A percentile compares a stretch with the other conserved stretches of the same genome.
Evolutionary conservation across 1,284 basidiomycete genomes (phyloP).

Genomic region (Boletus sp.): DNA sequence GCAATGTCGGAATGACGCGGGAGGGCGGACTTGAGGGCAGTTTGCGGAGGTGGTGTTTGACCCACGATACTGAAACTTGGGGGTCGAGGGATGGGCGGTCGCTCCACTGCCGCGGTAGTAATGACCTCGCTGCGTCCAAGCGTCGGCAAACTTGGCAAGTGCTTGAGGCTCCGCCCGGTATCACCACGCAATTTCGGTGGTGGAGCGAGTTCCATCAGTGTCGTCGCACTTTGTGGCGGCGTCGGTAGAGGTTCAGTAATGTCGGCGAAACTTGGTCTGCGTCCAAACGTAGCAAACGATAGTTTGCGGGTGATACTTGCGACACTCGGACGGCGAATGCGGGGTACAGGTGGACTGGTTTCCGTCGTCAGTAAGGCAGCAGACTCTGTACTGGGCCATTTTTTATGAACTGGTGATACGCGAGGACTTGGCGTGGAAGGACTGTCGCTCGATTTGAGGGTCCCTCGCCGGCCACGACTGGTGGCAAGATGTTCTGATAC

Average conservation of each 20-base stretch:
- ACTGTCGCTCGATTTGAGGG: slow-evolving; percentile 7
- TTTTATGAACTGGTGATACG: slow-evolving; percentile 16
- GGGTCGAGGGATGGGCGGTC: slow-evolving; percentile 13
- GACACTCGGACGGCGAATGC: slow-evolving; percentile 26
- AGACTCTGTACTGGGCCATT: slow-evolving; percentile 25
- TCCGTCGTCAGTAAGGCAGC: slow-evolving; percentile 10
- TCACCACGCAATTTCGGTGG: slow-evolving; percentile 15
- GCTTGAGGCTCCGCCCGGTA: slow-evolving; percentile 16
- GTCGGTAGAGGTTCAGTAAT: slow-evolving; percentile 19
- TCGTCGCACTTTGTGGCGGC: slow-evolving; percentile 15
- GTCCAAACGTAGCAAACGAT: slow-evolving; percentile 28
- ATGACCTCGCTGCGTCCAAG: slow-evolving; percentile 10
- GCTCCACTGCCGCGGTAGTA: background rate
- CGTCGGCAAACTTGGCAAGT: slow-evolving; percentile 23
- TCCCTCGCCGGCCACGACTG: slow-evolving; percentile 12
- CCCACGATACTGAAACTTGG: slow-evolving; percentile 18
- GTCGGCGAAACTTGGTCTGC: slow-evolving; percentile 23
- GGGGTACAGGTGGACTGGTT: slow-evolving; percentile 5
- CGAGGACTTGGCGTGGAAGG: slow-evolving; percentile 25
- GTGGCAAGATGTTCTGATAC: slow-evolving; percentile 3
- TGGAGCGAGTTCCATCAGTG: slow-evolving; percentile 19
- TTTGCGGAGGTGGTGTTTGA: background rate
- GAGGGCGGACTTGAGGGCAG: background rate
- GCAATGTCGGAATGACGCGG: slow-evolving; percentile 6
- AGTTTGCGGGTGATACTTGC: slow-evolving; percentile 31